Evolutionary conservation across 768 basidiomycete species (phyloP).

Genomic region (Galerina sulciceps): DNA sequence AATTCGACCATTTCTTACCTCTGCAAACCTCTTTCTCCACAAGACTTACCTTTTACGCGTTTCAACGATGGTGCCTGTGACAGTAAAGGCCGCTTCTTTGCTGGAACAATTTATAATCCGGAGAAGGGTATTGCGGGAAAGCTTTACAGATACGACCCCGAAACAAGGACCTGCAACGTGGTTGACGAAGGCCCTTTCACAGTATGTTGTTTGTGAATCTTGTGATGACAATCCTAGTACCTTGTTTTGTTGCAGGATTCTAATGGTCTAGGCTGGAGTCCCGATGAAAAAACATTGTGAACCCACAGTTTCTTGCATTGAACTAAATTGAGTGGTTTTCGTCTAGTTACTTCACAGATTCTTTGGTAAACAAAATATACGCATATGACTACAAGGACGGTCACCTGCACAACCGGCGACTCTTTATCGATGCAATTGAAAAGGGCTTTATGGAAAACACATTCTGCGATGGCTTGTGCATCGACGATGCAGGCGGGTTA

Average conservation of each 20-base stretch:
- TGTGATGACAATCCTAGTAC: constrained; percentile 6
- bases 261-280: constrained; percentile 70
- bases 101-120: constrained; percentile 62
- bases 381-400: constrained; percentile 70
- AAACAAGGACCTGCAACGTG: constrained; percentile 45
- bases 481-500: constrained; percentile 64
- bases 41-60: constrained; percentile 48
- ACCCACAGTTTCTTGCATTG: constrained; percentile 18
- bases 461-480: constrained; percentile 69
- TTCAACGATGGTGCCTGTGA: constrained; percentile 80
- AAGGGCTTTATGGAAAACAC: constrained; percentile 52
- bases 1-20: constrained; percentile 52
- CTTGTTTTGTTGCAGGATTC: constrained; percentile 46
- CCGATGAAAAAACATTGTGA: constrained; percentile 64
- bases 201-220: constrained; percentile 35
- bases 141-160: constrained; percentile 63
- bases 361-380: constrained; percentile 65
- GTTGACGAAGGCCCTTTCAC: constrained; percentile 71
- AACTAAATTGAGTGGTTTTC: constrained; percentile 8
- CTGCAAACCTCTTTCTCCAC: constrained; percentile 50
- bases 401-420: constrained; percentile 55
- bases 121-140: constrained; percentile 55
- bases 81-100: constrained; percentile 64
- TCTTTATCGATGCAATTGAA: constrained; percentile 60
- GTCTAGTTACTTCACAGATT: constrained; percentile 74